These are phyloP conservation scores for Nannochloropsis oceanica DNA, from an alignment of 108 stramenopile genomes.

Conservation along the genomic window DNA sequence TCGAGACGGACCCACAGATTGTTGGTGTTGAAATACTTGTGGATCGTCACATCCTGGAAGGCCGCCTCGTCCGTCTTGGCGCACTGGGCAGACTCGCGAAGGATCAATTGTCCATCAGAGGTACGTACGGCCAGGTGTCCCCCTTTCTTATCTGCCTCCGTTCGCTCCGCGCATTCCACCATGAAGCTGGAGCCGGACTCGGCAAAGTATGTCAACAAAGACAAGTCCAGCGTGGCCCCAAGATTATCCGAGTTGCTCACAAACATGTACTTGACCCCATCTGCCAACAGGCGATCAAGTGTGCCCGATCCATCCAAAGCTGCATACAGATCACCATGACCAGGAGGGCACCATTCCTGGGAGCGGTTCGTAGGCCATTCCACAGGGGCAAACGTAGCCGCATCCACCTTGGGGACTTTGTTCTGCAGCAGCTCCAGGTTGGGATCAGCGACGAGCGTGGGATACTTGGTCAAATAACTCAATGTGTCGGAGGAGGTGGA, in stretches of 20 bases:
- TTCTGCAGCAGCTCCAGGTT: conserved; percentile 97
- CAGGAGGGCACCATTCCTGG: conserved; percentile 98
- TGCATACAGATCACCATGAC: conserved; percentile 98
- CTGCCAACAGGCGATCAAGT: conserved; percentile 72
- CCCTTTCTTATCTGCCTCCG: conserved; percentile 97
- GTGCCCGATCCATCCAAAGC: conserved; percentile 86
- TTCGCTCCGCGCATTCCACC: conserved; percentile 94
- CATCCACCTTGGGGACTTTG: conserved; percentile 95
- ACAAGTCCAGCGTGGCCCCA: conserved; percentile 87
- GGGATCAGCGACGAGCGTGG: conserved; percentile 64
- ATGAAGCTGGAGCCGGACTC: conserved; percentile 72
- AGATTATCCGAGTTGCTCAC: conserved; percentile 99
- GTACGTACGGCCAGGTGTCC: conserved; percentile 87
- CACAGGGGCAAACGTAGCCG: conserved; percentile 46
- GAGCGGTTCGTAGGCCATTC: conserved; percentile 23
- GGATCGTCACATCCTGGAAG: conserved; percentile 88
- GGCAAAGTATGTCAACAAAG: conserved; percentile 86
- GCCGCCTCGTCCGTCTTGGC: conserved; percentile 77
- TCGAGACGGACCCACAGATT: conserved; percentile 97
- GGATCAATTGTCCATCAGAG: conserved; percentile 69
- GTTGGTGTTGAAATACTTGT: conserved; percentile 98
- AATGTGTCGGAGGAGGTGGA: conserved; percentile 87
- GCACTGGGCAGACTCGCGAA: conserved; percentile 97
- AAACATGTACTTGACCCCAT: conserved; percentile 98
- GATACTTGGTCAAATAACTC: conserved; percentile 63